Evolutionary conservation across 2,329 filamentous ascomycete genomes (phyloP).

Genomic region (Fonsecaea pedrosoi): DNA sequence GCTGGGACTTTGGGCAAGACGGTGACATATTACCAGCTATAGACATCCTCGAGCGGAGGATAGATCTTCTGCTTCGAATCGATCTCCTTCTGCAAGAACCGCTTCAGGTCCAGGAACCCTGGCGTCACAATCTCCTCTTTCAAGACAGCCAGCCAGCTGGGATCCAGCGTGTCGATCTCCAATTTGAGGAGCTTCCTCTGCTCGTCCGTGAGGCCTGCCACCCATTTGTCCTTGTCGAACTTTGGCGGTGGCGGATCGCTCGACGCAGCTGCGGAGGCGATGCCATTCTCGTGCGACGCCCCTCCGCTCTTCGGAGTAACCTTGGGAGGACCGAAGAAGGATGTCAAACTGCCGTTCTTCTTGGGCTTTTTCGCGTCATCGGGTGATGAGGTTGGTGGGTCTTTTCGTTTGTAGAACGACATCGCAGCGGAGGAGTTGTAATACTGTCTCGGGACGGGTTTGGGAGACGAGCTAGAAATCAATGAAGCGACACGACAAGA

Average conservation of each 20-base stretch:
- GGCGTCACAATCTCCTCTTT: conserved; percentile 82
- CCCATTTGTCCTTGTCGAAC: conserved; percentile 92
- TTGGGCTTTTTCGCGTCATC: conserved; percentile 73
- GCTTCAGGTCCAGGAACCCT: conserved; percentile 86
- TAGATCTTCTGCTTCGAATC: conserved; percentile 78
- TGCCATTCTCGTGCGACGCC: conserved; percentile 39
- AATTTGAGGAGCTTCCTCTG: conserved; percentile 82
- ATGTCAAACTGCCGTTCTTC: conserved; percentile 78
- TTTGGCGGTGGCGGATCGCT: conserved; percentile 50
- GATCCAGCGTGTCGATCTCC: conserved; percentile 90
- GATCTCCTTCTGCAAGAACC: conserved; percentile 81
- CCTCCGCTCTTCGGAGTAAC: conserved; percentile 44
- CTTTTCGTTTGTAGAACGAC: conserved; percentile 38
- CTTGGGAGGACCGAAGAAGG: conserved; percentile 83
- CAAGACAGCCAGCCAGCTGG: conserved; percentile 86
- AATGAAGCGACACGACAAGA: not conserved
- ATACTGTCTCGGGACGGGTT: not conserved
- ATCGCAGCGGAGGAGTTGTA: conserved; percentile 11
- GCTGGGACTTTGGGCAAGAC: not conserved
- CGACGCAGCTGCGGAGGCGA: conserved; percentile 30
- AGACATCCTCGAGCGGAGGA: conserved; percentile 85
- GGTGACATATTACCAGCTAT: conserved; percentile 75
- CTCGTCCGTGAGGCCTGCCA: conserved; percentile 77
- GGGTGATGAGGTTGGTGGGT: conserved; percentile 34
- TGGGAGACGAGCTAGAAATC: not conserved